phyloP scores from a whole-genome alignment of 2,329 filamentous ascomycete species.

The Exophiala sp. region DNA sequence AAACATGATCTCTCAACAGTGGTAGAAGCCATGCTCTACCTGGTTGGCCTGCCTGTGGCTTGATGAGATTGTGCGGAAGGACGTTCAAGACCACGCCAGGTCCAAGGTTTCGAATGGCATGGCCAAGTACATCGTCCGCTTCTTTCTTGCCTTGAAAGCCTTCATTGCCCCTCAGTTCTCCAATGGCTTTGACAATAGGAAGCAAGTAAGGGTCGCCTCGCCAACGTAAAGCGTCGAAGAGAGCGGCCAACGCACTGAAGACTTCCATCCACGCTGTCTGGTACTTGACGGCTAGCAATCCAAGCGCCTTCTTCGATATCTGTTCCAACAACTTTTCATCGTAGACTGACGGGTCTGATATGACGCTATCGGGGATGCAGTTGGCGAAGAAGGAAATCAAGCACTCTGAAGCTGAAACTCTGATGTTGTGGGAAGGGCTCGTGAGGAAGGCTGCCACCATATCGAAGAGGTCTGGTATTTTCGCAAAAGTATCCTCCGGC shows the following conservation, averaged over 20 bases:
- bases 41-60: constrained; percentile 70
- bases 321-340: constrained; percentile 88
- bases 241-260: constrained; percentile 79
- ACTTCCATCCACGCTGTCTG: constrained; percentile 94
- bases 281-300: constrained; percentile 82
- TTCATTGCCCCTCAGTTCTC: constrained; percentile 81
- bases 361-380: constrained; percentile 76
- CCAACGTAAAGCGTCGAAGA: constrained; percentile 87
- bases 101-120: constrained; percentile 85
- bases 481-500: constrained; percentile 86
- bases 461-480: constrained; percentile 78
- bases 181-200: constrained; percentile 72
- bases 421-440: constrained; percentile 86
- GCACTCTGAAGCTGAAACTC: constrained; percentile 91
- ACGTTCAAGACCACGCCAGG: constrained; percentile 78
- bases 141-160: constrained; percentile 93
- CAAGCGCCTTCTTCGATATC: constrained; percentile 65
- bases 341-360: constrained; percentile 84
- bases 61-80: constrained; percentile 79
- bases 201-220: constrained; percentile 73
- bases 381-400: constrained; percentile 89
- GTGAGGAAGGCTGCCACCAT: constrained; percentile 78
- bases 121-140: constrained; percentile 83
- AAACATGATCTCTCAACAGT: constrained; percentile 80
- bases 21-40: constrained; percentile 94